Evolutionary conservation across 164 flowering plant species (phyloP), one percentile per base, ranked within the genome.

Genomic region (Echeveria elegans): DNA sequence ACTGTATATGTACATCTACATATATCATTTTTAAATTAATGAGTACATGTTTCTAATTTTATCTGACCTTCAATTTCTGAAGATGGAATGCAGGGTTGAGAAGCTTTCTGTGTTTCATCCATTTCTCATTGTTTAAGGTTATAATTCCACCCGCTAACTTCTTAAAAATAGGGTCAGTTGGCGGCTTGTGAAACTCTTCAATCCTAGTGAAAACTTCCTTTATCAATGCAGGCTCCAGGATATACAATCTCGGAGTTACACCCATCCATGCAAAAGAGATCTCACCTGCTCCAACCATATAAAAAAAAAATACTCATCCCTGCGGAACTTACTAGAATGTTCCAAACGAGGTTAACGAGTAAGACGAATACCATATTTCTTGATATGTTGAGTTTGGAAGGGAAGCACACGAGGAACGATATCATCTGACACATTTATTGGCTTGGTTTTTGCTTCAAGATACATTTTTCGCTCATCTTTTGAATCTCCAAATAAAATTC

Each of bases 401-500:
- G 78, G 72, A 31, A 72, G 16, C n/a, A 69, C 61, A 0, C 68
- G 32, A 2, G 75, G 70, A 29, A 59, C 3, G 12, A 72, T 66
- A 30, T 71, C 77, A 19, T 71, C 67, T 3, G 70, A 72, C 18
- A 69, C 30, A 6, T 31, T 50, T 47, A 70, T 68, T 21, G 79
- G 72, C 18, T 53, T 69, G 10, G 69, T 64, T 9, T 28, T 28
- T 15, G 69, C 71, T 64, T 72, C 68, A 21, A 47, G 43, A 1
- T 12, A 0, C 72, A 70, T 19, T 18, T 7, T 52, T 18, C 58
- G 28, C 12, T 4, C 61, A 56, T 78, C 81, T 24, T 69, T 75
- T 24, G 56, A 0, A 66, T 82, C 78, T 34, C 83, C 83, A 34
- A 11, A 59, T 19, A 76, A 34, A 16, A 77, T 9, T 30, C 66